These are phyloP conservation scores for Thalassiosira oceanica DNA, from an alignment of 352 stramenopile species.

Conservation along the genomic window DNA sequence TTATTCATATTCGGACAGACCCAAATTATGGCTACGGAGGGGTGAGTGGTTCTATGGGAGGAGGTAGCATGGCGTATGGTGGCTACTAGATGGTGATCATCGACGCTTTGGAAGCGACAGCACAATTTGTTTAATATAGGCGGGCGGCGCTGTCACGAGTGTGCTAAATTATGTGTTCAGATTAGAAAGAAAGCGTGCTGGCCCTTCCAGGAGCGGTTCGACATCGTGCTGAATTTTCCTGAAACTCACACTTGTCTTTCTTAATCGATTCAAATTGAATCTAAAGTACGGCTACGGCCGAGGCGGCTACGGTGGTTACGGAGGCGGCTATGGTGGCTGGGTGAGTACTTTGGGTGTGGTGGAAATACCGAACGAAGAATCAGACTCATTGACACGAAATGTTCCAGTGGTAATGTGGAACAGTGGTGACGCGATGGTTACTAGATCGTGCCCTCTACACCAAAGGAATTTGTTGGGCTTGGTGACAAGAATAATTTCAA, in stretches of 20 bases:
- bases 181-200: neutral
- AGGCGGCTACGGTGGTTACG: slow-evolving; percentile 13
- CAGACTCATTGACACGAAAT: too few species aligned
- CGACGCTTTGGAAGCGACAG: neutral
- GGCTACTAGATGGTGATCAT: neutral
- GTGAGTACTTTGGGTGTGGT: neutral
- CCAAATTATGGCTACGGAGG: slow-evolving; percentile 2
- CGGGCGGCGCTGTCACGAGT: neutral
- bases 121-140: neutral
- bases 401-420: neutral
- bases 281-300: slow-evolving; percentile 8
- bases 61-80: slow-evolving; percentile 1
- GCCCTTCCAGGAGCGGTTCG: neutral
- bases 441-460: neutral
- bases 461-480: neutral
- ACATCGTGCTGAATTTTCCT: neutral
- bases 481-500: too few species aligned
- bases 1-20: slow-evolving; percentile 28
- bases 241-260: slow-evolving; percentile 5
- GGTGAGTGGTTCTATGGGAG: neutral
- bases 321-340: slow-evolving; percentile 4
- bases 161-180: neutral
- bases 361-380: neutral
- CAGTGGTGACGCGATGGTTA: neutral
- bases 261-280: neutral